Percentiles rank a stretch among this genome's conserved stretches.
These are phyloP conservation scores for Neofusicoccum sp. DNA, from an alignment of 2,329 filamentous ascomycete species.

Conservation along the genomic window DNA sequence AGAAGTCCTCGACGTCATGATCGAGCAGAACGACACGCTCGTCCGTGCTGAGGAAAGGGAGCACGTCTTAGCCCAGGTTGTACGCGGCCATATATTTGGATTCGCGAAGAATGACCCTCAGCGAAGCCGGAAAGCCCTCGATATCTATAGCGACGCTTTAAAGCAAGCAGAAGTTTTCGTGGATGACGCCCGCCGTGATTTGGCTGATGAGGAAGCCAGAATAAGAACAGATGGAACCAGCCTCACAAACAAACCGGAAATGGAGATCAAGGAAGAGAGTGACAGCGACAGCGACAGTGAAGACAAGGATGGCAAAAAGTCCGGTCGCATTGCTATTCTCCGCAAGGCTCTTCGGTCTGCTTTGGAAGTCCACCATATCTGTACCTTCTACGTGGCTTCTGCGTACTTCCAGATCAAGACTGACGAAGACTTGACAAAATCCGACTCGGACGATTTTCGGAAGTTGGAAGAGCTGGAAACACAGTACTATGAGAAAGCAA, in stretches of 20 bases:
- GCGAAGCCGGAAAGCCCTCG: conserved; percentile 63
- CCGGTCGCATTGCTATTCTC: conserved; percentile 54
- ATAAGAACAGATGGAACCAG: conserved; percentile 30
- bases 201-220: conserved; percentile 52
- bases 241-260: conserved; percentile 25
- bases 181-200: conserved; percentile 61
- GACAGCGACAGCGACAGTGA: conserved; percentile 36
- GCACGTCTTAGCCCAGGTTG: conserved; percentile 62
- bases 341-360: conserved; percentile 68
- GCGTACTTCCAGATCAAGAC: conserved; percentile 80
- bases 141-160: conserved; percentile 62
- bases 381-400: conserved; percentile 81
- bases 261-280: conserved; percentile 14
- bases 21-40: conserved; percentile 72
- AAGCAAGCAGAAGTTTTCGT: conserved; percentile 51
- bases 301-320: conserved; percentile 36
- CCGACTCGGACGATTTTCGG: conserved; percentile 66
- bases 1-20: conserved; percentile 87
- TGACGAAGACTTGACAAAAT: conserved; percentile 61
- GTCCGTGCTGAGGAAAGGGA: conserved; percentile 68
- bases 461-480: conserved; percentile 68
- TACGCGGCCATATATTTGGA: conserved; percentile 74
- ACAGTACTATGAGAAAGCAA: conserved; percentile 74
- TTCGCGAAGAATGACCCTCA: conserved; percentile 60
- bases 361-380: conserved; percentile 77